Base-by-base conservation (phyloP, 139 green algal species). In the Micromonas pusilla region DNA sequence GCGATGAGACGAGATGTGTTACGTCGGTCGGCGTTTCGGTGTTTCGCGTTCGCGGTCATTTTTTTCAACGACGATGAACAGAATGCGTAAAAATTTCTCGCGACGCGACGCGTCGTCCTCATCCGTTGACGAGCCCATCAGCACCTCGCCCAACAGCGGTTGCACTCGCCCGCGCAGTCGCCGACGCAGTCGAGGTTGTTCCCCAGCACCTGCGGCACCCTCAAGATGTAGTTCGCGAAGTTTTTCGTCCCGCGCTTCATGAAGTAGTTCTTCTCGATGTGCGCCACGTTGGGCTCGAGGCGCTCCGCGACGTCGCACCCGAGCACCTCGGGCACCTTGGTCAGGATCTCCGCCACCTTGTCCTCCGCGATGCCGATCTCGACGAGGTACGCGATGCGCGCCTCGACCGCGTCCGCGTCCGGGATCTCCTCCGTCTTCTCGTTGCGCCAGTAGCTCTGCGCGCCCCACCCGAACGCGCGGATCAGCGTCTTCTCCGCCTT, bases 141-240 rank as follows among this genome's bases (percentile, higher is more conserved):
- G 54, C 86, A 87, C 33, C 86, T 34, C 54, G 76, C 83, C 86
- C 86, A 89, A 79, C 86, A 90, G 4, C 86, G 79, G 77, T 91
- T 89, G 83, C 87, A 91, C 65, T 90, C 85, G 2, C 87, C 87
- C 4, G 72, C 53, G 80, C 87, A 91, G 23, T 30, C 32, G 0
- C 84, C 87, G 26, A 76, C 37, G 79, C 87, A 91, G 71, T 91
- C 87, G 19, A 89, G 0, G 2, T 77, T 86, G 73, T 87, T 89
- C 0, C 87, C 85, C 36, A 91, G 77, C 64, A 87, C 53, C 70
- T 82, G 38, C 2, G 87, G 87, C 26, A 83, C 66, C 34, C 87
- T 73, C 31, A 82, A 37, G 13, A 91, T 72, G 21, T 80, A 81
- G 45, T 80, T 81, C 0, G 60, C 34, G 54, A 89, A 77, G 20